Percentiles rank a stretch among this genome's conserved stretches.
Conservation (phyloP, 371 early-diverging fungal genomes). For the Choanephora cucurbitarum region DNA sequence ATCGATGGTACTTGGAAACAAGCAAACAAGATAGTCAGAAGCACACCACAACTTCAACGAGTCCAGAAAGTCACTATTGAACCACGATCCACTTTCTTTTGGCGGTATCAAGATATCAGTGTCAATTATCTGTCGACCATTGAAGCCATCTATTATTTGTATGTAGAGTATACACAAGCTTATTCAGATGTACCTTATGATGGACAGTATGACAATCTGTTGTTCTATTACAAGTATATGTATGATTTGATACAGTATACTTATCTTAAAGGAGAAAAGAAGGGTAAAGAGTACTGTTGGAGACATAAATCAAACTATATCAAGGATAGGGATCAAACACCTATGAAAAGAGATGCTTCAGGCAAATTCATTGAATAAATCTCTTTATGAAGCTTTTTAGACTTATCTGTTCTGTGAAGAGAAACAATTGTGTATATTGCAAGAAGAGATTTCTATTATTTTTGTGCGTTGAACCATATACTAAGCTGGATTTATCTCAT, state of each 20-base stretch:
- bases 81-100: constrained; percentile 82
- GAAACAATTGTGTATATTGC: too few species aligned
- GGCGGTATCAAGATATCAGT: constrained; percentile 84
- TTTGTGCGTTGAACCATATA: too few species aligned
- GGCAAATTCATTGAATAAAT: constrained; percentile 7
- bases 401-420: too few species aligned
- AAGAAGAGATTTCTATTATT: too few species aligned
- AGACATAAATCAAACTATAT: constrained; percentile 25
- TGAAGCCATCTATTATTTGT: constrained; percentile 93
- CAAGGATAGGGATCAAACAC: constrained; percentile 8
- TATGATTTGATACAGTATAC: constrained; percentile 81
- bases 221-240: constrained; percentile 88
- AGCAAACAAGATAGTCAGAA: constrained; percentile 72
- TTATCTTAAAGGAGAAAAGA: constrained; percentile 46
- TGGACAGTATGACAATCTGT: constrained; percentile 81
- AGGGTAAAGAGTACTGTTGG: constrained; percentile 21
- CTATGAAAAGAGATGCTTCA: constrained; percentile 3
- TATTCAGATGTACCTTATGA: constrained; percentile 50
- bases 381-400: too few species aligned
- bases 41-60: constrained; percentile 45
- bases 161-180: constrained; percentile 66
- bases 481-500: too few species aligned
- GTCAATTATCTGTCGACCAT: constrained; percentile 85
- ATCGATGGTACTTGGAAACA: constrained; percentile 95
- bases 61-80: constrained; percentile 62